phyloP scores from a whole-genome alignment of 768 basidiomycete genomes.

The Psilocybe tampanensis region DNA sequence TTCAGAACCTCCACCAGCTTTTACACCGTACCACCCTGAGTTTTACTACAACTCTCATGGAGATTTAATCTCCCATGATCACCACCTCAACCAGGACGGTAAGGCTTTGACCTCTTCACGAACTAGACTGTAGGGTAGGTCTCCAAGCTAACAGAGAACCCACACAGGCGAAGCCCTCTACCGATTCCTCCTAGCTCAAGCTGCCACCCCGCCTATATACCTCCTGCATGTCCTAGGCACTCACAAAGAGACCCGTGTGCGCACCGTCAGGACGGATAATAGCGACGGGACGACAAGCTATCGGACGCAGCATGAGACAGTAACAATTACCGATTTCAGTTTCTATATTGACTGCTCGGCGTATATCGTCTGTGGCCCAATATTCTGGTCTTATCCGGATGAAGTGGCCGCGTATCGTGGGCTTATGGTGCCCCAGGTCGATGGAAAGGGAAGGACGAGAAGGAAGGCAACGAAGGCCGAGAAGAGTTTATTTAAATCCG shows the following conservation, averaged over 20 bases:
- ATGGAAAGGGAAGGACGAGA: constrained; percentile 27
- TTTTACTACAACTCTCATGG: constrained; percentile 52
- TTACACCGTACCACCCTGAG: constrained; percentile 64
- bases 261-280: constrained; percentile 35
- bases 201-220: constrained; percentile 46
- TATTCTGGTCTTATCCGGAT: constrained; percentile 58
- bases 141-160: no score
- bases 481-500: constrained; percentile 40
- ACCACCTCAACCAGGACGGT: constrained; percentile 67
- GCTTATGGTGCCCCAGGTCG: constrained; percentile 55
- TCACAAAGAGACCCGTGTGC: constrained; percentile 52
- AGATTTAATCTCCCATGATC: constrained; percentile 69
- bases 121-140: background rate
- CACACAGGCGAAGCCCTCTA: constrained; percentile 57
- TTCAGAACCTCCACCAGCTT: constrained; percentile 52
- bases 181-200: constrained; percentile 66
- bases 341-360: constrained; percentile 56
- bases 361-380: constrained; percentile 16
- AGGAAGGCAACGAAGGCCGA: constrained; percentile 45
- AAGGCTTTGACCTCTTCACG: background rate
- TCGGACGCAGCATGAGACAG: constrained; percentile 49
- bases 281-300: constrained; percentile 31
- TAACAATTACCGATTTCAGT: constrained; percentile 63
- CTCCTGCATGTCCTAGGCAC: constrained; percentile 50
- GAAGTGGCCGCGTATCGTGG: constrained; percentile 61